These are phyloP conservation scores for Eragrostis nindensis DNA, from an alignment of 176 grass and related monocot species.

Conservation along the genomic window DNA sequence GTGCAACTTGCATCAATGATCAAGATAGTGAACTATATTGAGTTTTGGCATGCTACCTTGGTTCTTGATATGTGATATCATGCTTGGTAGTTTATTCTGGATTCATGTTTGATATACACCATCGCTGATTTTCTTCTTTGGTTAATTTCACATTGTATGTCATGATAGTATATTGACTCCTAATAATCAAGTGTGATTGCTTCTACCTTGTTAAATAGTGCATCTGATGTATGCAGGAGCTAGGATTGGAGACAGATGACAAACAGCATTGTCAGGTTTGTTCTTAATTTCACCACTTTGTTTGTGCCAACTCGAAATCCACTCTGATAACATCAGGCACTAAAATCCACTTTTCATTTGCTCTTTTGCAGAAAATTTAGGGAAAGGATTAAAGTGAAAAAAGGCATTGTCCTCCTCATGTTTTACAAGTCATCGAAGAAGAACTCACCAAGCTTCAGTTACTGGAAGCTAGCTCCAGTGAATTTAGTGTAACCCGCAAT, in stretches of 20 bases:
- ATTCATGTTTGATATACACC: neutral
- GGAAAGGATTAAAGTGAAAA: conserved; percentile 91
- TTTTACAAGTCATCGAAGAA: conserved; percentile 99
- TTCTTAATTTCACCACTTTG: conserved; percentile 36
- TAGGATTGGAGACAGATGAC: conserved; percentile 97
- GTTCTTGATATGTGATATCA: neutral
- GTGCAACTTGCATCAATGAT: conserved; percentile 2
- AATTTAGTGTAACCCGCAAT: conserved; percentile 96
- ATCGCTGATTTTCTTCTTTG: neutral
- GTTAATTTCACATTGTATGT: conserved; percentile 1
- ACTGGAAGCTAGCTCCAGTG: conserved; percentile 91
- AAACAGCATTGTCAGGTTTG: conserved; percentile 96
- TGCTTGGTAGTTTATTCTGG: neutral
- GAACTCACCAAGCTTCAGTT: conserved; percentile 91
- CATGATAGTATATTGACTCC: neutral
- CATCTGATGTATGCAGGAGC: conserved; percentile 58
- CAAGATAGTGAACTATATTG: conserved; percentile 13
- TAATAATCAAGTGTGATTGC: conserved; percentile 20
- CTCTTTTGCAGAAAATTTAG: conserved; percentile 71
- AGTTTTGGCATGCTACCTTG: neutral
- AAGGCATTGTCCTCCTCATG: conserved; percentile 83
- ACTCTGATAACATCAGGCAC: no score
- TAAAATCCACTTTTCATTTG: conserved; percentile 31
- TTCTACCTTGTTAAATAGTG: neutral
- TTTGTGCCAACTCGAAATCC: neutral